These are phyloP conservation scores for Hibiscus tridactylites DNA, from an alignment of 345 rosid genomes.

Conservation along the genomic window DNA sequence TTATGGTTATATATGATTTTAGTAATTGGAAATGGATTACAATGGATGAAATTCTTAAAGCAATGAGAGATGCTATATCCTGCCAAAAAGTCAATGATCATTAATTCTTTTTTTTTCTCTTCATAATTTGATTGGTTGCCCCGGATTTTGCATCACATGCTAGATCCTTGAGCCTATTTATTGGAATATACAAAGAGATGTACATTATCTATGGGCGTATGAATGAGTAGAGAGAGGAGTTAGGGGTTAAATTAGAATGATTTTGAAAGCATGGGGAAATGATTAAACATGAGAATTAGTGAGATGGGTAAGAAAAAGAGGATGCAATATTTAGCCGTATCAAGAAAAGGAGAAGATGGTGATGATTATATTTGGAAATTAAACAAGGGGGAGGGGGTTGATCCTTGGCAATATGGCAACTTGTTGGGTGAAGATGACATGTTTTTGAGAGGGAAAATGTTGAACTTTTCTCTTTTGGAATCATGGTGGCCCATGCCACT, in stretches of 20 bases:
- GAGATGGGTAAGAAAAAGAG: slow-evolving; percentile 13
- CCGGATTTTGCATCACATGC: slow-evolving; percentile 21
- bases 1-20: background rate
- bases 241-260: slow-evolving; percentile 13
- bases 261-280: slow-evolving; percentile 14
- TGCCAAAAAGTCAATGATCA: slow-evolving; percentile 16
- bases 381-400: background rate
- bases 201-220: background rate
- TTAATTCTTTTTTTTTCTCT: background rate
- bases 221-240: background rate
- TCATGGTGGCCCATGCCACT: slow-evolving; percentile 61
- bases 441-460: slow-evolving; percentile 1
- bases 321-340: background rate
- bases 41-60: slow-evolving; percentile 10
- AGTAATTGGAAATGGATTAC: slow-evolving; percentile 1
- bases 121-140: slow-evolving; percentile 14
- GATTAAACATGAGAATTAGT: slow-evolving; percentile 21
- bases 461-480: slow-evolving; percentile 47
- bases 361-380: slow-evolving; percentile 5
- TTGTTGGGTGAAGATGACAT: background rate
- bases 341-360: background rate
- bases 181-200: background rate
- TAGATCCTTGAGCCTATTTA: slow-evolving; percentile 11
- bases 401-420: background rate
- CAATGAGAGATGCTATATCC: slow-evolving; percentile 2